These are phyloP conservation scores for Corchorus capsularis DNA, from an alignment of 345 rosid species.

Conservation along the genomic window DNA sequence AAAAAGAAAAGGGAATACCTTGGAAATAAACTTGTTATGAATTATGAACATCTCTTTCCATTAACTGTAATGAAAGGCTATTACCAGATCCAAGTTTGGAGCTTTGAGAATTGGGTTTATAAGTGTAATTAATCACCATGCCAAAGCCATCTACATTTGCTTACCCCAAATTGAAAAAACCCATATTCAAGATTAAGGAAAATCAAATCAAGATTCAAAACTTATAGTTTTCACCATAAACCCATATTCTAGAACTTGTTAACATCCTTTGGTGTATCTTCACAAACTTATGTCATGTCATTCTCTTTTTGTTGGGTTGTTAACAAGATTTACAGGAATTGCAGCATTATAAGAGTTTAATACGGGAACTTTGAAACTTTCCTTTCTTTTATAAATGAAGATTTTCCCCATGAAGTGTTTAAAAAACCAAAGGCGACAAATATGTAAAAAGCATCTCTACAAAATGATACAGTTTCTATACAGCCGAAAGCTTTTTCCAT, in stretches of 20 bases:
- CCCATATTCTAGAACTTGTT: not conserved
- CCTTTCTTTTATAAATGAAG: not conserved
- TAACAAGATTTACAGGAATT: not conserved
- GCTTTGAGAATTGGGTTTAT: too few relatives aligned
- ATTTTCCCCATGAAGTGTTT: not conserved
- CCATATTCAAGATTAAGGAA: not conserved
- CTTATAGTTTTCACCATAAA: not conserved
- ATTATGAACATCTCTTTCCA: too few relatives aligned
- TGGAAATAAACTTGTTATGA: not conserved
- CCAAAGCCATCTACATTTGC: too few relatives aligned
- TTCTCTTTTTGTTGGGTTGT: not conserved
- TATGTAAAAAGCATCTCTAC: not conserved
- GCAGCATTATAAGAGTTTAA: not conserved
- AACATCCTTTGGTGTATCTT: not conserved
- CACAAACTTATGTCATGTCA: not conserved
- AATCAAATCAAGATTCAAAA: not conserved
- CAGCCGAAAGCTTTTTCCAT: constrained; percentile 1
- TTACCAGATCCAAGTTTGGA: too few relatives aligned
- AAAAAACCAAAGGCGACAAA: not conserved
- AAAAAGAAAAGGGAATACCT: not conserved
- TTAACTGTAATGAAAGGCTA: too few relatives aligned
- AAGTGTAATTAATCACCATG: too few relatives aligned
- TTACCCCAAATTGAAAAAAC: not conserved
- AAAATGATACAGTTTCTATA: not conserved
- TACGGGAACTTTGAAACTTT: not conserved